These are phyloP conservation scores for Stephania cephalantha DNA, from an alignment of 164 flowering plant species.

Conservation along the genomic window DNA sequence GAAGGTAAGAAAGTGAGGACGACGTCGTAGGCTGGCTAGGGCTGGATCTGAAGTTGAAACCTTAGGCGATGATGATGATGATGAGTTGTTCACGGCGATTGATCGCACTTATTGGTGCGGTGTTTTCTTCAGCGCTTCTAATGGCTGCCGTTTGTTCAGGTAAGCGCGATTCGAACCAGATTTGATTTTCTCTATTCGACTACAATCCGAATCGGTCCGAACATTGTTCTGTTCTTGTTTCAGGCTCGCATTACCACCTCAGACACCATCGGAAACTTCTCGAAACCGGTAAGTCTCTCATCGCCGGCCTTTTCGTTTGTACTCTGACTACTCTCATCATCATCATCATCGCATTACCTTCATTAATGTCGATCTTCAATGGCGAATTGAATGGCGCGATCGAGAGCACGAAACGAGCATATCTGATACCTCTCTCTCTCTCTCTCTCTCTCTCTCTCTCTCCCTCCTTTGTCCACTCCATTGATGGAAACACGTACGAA, in stretches of 20 bases:
- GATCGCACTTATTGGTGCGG: slow-evolving; percentile 6
- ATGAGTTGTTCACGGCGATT: slow-evolving; percentile 6
- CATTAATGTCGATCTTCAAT: not conserved
- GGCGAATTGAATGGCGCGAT: no score
- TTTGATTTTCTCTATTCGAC: not conserved
- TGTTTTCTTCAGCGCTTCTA: slow-evolving; percentile 7
- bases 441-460: no score
- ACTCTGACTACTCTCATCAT: no score
- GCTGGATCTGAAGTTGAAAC: not conserved
- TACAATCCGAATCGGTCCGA: not conserved
- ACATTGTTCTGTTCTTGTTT: not conserved
- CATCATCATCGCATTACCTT: not conserved
- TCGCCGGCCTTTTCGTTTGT: no score
- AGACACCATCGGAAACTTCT: slow-evolving; percentile 34
- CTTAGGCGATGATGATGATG: slow-evolving; percentile 3
- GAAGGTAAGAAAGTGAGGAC: no score
- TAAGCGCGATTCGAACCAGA: slow-evolving; percentile 5
- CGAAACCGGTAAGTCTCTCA: slow-evolving; percentile 16
- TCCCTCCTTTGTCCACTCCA: not conserved
- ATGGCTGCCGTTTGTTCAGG: slow-evolving; percentile 8
- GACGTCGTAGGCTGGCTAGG: not conserved
- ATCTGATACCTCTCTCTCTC: no score
- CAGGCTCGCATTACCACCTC: slow-evolving; percentile 7
- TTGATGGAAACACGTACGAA: not conserved
- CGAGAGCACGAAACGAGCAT: no score